Evolutionary conservation across 2,329 filamentous ascomycete species (phyloP), one percentile per base, ranked within the genome.

Genomic region (Ophioceras dolichostomum): DNA sequence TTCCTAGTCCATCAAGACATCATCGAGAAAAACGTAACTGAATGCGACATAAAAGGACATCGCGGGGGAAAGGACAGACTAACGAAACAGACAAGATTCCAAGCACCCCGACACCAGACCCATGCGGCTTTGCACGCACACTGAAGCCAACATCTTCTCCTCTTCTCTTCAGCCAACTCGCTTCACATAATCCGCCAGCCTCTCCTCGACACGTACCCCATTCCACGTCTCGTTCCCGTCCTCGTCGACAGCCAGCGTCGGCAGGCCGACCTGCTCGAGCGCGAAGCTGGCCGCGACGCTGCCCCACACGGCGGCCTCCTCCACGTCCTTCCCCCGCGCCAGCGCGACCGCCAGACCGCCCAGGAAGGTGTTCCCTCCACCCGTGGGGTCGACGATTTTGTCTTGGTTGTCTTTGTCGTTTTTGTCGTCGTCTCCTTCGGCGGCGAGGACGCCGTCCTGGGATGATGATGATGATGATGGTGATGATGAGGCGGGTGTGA

Each of bases 231-330:
- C 76, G 17, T 49, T 46, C 5, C 64, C 67, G 4, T 61, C 46
- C 8, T 55, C 58, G 36, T 66, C 58, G 34, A 50, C 49, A 2
- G 54, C 61, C 10, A 87, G 51, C 1, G 55, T 55, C 1, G 89
- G 89, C 55, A 93, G 74, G 1, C 91, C 89, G 37, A 94, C 78
- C 57, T 98, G 91, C 59, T 98, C 88, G 49, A 98, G 94, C 13
- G 85, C 85, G 57, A 94, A 91, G 50, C 87, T 88, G 7, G 91
- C 89, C 2, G 86, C 81, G 5, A 96, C 70, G 32, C 75, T 81
- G 4, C 79, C 91, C 75, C 81, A 89, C 0, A 74, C 66, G 5
- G 83, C 78, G 5, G 86, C 87, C 48, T 85, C 77, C 42, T 79
- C 74, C 29, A 83, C 64, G 19, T 56, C 52, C 46, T 70, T 64